phyloP scores from a whole-genome alignment of 1,139 yeast genomes.

The Diutina mesorugosa region DNA sequence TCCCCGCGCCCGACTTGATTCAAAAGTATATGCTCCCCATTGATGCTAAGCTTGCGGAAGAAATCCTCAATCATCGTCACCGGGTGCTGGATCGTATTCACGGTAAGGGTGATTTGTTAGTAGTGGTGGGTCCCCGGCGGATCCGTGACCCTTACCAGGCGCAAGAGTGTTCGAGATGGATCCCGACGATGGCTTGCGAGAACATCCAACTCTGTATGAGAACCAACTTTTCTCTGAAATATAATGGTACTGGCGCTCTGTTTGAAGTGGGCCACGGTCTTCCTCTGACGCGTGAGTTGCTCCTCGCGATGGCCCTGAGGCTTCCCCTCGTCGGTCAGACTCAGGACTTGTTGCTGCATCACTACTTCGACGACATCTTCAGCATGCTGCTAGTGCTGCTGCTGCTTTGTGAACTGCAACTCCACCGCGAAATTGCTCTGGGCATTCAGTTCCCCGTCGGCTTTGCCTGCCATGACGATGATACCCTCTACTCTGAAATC shows the following conservation, averaged over 20 bases:
- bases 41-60: not conserved
- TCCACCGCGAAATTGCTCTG: conserved; percentile 32
- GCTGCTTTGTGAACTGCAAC: conserved; percentile 26
- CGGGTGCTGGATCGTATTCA: not conserved
- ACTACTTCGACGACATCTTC: conserved; percentile 31
- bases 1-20: conserved; percentile 2
- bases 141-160: not conserved
- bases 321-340: conserved; percentile 28
- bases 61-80: not conserved
- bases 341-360: conserved; percentile 34
- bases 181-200: not conserved
- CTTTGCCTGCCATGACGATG: conserved; percentile 16
- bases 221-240: not conserved
- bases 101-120: not conserved
- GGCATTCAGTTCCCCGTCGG: conserved; percentile 35
- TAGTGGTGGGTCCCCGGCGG: not conserved
- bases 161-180: conserved; percentile 1
- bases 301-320: conserved; percentile 20
- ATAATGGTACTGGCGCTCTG: not conserved
- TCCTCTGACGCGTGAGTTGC: conserved; percentile 23
- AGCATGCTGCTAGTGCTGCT: conserved; percentile 25
- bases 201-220: not conserved
- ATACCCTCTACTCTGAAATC: conserved; percentile 7
- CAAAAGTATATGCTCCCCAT: not conserved
- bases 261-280: conserved; percentile 15